phyloP scores from a whole-genome alignment of 345 rosid genomes.

The Eutrema japonicum region DNA sequence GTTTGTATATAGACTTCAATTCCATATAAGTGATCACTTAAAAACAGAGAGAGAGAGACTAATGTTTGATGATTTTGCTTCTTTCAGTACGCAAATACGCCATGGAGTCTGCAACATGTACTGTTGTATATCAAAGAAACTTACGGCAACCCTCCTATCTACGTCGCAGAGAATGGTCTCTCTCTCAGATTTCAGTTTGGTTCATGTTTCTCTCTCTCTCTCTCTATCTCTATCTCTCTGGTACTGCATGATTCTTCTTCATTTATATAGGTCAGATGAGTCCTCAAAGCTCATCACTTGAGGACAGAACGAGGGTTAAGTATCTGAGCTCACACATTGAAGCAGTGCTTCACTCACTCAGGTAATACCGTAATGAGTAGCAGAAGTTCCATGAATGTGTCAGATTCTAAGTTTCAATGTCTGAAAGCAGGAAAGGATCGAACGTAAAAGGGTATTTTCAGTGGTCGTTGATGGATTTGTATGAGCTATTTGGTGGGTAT shows the following conservation, averaged over 20 bases:
- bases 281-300: slow-evolving; percentile 45
- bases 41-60: background rate
- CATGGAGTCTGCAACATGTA: slow-evolving; percentile 43
- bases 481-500: slow-evolving; percentile 50
- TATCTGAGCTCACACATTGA: slow-evolving; percentile 55
- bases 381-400: slow-evolving; percentile 19
- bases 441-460: slow-evolving; percentile 54
- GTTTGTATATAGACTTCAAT: slow-evolving; percentile 12
- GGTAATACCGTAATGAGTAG: slow-evolving; percentile 40
- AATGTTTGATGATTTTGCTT: slow-evolving; percentile 18
- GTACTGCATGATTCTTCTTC: slow-evolving; percentile 3
- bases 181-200: too few species aligned
- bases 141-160: slow-evolving; percentile 40
- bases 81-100: slow-evolving; percentile 46
- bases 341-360: slow-evolving; percentile 50
- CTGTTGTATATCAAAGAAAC: slow-evolving; percentile 47
- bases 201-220: too few species aligned
- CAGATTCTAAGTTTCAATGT: slow-evolving; percentile 1
- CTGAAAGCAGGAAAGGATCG: slow-evolving; percentile 49
- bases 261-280: slow-evolving; percentile 51
- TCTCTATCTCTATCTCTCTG: background rate
- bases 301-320: slow-evolving; percentile 53
- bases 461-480: slow-evolving; percentile 57
- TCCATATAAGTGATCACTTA: slow-evolving; percentile 9
- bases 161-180: too few species aligned